Base-by-base conservation (phyloP, 2,329 filamentous ascomycete genomes). In the Pochonia chlamydosporia region DNA sequence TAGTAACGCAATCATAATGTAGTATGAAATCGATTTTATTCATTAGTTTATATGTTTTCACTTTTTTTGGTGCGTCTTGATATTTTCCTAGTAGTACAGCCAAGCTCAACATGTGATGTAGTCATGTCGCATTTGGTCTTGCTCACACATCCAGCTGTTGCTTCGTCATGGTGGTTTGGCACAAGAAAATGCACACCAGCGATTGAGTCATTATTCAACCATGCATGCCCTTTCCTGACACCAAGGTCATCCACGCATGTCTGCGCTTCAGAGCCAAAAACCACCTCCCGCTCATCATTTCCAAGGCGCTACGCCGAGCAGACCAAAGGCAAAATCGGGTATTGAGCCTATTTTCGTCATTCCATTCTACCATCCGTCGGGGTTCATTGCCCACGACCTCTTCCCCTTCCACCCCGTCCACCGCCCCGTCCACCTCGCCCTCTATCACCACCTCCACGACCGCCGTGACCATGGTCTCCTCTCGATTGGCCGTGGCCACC, bases 401-500 rank as follows among this genome's bases (percentile, higher is more conserved):
- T 55, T 16, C 63, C 64, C 20, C 64, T 57, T 28, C 54, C 52
- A 35, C 70, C 69, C 25, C 65, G 59, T 20, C 66, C 66, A 44
- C 68, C 65, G 40, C 69, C 69, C 44, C 66, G 63, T 26, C 44
- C 44, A 8, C 68, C 70, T 46, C 70, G 60, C 23, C 66, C 67
- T 28, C 66, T 56, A 21, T 75, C 72, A 44, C 70, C 68, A 21
- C 73, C 71, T 20, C 45, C 48, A 20, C 81, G 74, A 33, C 79
- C 68, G 42, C 76, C 71, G 39, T 74, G 72, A 54, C 53, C 50
- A 20, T 84, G 75, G 31, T 82, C 80, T 46, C 78, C 79, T 58
- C 79, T 73, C 60, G 78, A 68, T 46, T 73, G 70, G 14, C 80
- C 76, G 52, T 74, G 70, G n/a, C 81, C 76, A 52, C 79, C 76